These are phyloP conservation scores for Chalaropsis ovoidea DNA, from an alignment of 2,329 filamentous ascomycete genomes.

Conservation along the genomic window DNA sequence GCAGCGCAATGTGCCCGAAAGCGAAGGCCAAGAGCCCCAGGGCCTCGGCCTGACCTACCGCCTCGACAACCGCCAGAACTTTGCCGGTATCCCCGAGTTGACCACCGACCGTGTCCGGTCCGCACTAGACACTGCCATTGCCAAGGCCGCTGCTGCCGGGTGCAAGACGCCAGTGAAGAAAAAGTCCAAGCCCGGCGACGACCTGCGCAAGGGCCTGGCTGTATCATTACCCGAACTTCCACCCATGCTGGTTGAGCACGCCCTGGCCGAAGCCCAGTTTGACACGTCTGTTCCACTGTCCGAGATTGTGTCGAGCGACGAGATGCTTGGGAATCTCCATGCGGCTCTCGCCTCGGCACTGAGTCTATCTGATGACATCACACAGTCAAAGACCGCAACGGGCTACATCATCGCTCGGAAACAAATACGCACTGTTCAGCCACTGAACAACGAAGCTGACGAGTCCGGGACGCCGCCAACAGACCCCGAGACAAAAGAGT, in stretches of 20 bases:
- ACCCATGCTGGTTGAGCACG: slow-evolving; percentile 79
- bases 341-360: slow-evolving; percentile 60
- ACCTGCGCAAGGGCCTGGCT: slow-evolving; percentile 68
- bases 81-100: slow-evolving; percentile 60
- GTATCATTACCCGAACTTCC: slow-evolving; percentile 81
- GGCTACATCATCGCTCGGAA: slow-evolving; percentile 81
- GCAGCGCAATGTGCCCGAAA: slow-evolving; percentile 67
- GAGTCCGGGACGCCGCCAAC: slow-evolving; percentile 12
- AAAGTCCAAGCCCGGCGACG: slow-evolving; percentile 63
- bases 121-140: slow-evolving; percentile 57
- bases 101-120: slow-evolving; percentile 61
- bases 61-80: slow-evolving; percentile 75
- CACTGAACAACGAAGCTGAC: slow-evolving; percentile 2
- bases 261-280: slow-evolving; percentile 58
- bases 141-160: slow-evolving; percentile 42
- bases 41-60: slow-evolving; percentile 68
- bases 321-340: slow-evolving; percentile 56
- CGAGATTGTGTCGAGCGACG: slow-evolving; percentile 57
- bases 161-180: slow-evolving; percentile 40
- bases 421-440: slow-evolving; percentile 24
- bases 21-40: slow-evolving; percentile 74
- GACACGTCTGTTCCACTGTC: slow-evolving; percentile 58
- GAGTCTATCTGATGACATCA: slow-evolving; percentile 58
- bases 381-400: slow-evolving; percentile 52
- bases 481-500: slow-evolving; percentile 35